Evolutionary conservation across 2,329 filamentous ascomycete species (phyloP).

Genomic region (Fusarium irregulare): DNA sequence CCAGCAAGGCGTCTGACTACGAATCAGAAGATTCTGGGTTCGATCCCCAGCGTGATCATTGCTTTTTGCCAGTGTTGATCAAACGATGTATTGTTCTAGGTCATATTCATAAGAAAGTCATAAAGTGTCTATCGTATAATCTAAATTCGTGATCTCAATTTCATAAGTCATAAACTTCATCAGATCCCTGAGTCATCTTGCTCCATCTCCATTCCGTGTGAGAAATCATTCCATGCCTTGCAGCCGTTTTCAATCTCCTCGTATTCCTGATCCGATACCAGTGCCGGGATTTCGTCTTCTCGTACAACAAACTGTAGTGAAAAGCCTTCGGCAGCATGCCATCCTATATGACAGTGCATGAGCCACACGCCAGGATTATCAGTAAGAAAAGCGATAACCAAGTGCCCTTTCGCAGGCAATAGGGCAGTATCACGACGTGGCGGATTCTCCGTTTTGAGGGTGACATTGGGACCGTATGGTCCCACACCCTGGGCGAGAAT

Average conservation of each 20-base stretch:
- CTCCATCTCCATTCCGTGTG: conserved; percentile 20
- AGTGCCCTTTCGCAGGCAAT: conserved; percentile 57
- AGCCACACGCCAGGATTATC: conserved; percentile 64
- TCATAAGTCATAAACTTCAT: neutral
- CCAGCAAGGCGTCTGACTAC: neutral
- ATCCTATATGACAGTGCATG: conserved; percentile 62
- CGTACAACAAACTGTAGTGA: conserved; percentile 41
- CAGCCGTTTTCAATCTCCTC: conserved; percentile 29
- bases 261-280: conserved; percentile 30
- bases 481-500: conserved; percentile 46
- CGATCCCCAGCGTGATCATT: conserved; percentile 39
- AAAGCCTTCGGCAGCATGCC: conserved; percentile 43
- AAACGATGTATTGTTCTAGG: neutral
- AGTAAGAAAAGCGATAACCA: conserved; percentile 62
- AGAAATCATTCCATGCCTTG: conserved; percentile 29
- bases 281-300: conserved; percentile 34
- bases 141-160: neutral
- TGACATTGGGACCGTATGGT: conserved; percentile 36
- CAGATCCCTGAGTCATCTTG: conserved; percentile 40
- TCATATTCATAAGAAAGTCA: neutral
- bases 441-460: conserved; percentile 54
- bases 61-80: neutral
- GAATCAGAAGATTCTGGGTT: conserved; percentile 35
- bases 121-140: neutral
- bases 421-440: conserved; percentile 64